Conservation (phyloP, 2,329 filamentous ascomycete genomes). For the Calycina herbarum region DNA sequence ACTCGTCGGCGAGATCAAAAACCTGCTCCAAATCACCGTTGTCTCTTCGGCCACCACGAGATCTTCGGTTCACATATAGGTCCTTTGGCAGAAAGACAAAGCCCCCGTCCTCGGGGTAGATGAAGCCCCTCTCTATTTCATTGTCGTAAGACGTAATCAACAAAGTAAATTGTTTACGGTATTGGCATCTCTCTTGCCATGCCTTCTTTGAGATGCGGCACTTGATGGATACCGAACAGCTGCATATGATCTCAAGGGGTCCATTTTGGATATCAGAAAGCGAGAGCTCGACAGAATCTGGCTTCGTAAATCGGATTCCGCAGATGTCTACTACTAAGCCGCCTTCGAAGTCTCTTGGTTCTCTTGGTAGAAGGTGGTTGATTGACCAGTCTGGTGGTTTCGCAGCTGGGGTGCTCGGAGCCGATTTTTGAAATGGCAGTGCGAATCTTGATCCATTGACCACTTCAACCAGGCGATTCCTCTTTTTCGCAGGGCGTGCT, state of each 20-base stretch:
- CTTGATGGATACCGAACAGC: conserved; percentile 26
- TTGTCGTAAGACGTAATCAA: conserved; percentile 18
- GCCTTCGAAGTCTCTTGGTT: conserved; percentile 20
- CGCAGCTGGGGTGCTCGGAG: too few species aligned
- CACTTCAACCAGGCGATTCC: background rate
- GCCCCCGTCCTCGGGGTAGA: conserved; percentile 8
- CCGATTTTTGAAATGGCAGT: too few species aligned
- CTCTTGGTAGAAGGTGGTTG: conserved; percentile 8
- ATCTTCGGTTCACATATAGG: conserved; percentile 9
- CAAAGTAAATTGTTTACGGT: conserved; percentile 14
- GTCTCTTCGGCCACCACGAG: background rate
- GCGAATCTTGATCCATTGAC: background rate
- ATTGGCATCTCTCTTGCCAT: conserved; percentile 11
- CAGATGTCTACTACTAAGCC: conserved; percentile 28
- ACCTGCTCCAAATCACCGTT: background rate
- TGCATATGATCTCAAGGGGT: conserved; percentile 23
- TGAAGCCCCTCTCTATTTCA: conserved; percentile 20
- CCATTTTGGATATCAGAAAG: background rate
- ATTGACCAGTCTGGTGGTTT: background rate
- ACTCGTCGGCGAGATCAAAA: conserved; percentile 28
- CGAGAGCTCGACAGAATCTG: background rate
- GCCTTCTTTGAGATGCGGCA: conserved; percentile 23
- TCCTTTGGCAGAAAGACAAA: conserved; percentile 21
- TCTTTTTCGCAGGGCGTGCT: background rate
- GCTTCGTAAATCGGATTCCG: conserved; percentile 17